phyloP scores from a whole-genome alignment of 805 yeast species.

The Hagleromyces aurorensis region DNA sequence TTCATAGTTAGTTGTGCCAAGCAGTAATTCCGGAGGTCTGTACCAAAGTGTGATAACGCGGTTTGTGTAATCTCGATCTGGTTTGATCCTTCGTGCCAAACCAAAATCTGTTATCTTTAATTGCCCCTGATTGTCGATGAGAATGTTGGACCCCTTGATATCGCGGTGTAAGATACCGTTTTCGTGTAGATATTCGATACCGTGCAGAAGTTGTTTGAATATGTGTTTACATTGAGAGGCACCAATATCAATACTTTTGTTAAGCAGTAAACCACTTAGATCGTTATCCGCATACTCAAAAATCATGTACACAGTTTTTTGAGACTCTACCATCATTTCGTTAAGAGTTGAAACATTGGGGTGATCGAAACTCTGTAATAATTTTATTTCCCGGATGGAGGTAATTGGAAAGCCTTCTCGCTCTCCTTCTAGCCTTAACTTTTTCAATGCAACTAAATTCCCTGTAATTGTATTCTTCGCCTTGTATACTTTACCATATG shows the following conservation, averaged over 20 bases:
- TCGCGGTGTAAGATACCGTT: constrained; percentile 70
- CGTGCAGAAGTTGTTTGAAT: constrained; percentile 57
- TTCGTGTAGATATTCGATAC: constrained; percentile 60
- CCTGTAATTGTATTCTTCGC: constrained; percentile 66
- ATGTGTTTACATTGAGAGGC: constrained; percentile 61
- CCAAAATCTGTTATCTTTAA: constrained; percentile 79
- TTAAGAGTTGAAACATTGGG: constrained; percentile 69
- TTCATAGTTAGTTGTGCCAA: constrained; percentile 88
- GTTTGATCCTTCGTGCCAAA: constrained; percentile 67
- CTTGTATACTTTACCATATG: constrained; percentile 59
- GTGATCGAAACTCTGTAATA: constrained; percentile 72
- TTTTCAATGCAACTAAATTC: constrained; percentile 77
- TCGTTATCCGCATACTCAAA: constrained; percentile 94
- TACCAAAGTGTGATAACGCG: constrained; percentile 96
- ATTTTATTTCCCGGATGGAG: constrained; percentile 82
- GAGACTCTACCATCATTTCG: constrained; percentile 80
- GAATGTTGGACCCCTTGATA: constrained; percentile 72
- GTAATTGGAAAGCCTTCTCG: constrained; percentile 96
- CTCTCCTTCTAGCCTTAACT: constrained; percentile 75
- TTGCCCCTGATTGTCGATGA: constrained; percentile 53
- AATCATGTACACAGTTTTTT: constrained; percentile 69
- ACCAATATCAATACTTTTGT: constrained; percentile 55
- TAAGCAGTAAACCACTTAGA: constrained; percentile 76
- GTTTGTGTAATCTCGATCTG: constrained; percentile 71
- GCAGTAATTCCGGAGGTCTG: constrained; percentile 86